phyloP scores from a whole-genome alignment of 257 asterid species.

The Solanum raphanifolium region DNA sequence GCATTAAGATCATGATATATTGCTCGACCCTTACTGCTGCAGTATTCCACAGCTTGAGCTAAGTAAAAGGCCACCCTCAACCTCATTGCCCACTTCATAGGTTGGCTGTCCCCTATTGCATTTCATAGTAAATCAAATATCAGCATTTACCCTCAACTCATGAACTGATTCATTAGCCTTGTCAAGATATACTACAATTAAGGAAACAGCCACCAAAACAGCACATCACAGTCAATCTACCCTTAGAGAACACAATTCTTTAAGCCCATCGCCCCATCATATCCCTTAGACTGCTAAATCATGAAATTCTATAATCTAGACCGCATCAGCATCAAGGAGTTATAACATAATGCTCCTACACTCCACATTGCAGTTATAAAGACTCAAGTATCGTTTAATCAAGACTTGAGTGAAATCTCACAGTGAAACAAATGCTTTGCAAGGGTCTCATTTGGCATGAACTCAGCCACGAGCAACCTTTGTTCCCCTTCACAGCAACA shows the following conservation, averaged over 20 bases:
- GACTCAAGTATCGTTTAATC: neutral
- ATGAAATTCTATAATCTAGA: neutral
- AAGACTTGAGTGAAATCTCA: conserved; percentile 4
- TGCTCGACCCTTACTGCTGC: conserved; percentile 36
- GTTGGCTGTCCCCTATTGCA: conserved; percentile 39
- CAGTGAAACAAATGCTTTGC: conserved; percentile 47
- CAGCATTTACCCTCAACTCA: neutral
- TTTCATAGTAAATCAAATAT: conserved; percentile 1
- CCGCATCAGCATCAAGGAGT: neutral
- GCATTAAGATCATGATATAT: conserved; percentile 45
- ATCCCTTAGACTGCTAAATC: neutral
- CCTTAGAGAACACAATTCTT: neutral
- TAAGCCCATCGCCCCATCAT: neutral
- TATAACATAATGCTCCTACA: neutral
- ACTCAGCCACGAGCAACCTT: conserved; percentile 39
- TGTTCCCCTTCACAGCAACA: conserved; percentile 36
- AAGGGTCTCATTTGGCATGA: conserved; percentile 42
- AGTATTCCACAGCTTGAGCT: conserved; percentile 45
- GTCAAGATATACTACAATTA: neutral
- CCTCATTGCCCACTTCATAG: conserved; percentile 51
- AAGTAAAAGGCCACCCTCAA: conserved; percentile 36
- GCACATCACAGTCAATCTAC: neutral
- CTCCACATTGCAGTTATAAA: neutral
- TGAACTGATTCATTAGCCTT: neutral
- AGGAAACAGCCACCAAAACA: neutral